These are phyloP conservation scores for Xylariales sp. DNA, from an alignment of 2,329 filamentous ascomycete species.

Conservation along the genomic window DNA sequence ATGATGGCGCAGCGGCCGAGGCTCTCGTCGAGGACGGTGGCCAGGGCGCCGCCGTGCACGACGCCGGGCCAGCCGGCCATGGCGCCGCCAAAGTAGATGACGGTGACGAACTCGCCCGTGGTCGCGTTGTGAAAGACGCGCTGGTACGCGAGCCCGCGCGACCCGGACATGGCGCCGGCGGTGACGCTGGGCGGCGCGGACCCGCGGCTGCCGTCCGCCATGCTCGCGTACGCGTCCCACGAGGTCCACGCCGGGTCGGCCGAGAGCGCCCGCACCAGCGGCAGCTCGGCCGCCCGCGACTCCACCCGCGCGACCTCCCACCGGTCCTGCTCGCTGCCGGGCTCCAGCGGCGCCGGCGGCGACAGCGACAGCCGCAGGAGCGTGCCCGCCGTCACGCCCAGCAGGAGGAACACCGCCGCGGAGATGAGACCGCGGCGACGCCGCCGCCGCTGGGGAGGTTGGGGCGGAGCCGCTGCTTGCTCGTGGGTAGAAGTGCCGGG, in stretches of 20 bases:
- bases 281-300: conserved; percentile 37
- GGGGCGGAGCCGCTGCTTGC: no score
- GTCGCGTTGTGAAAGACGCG: conserved; percentile 59
- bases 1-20: conserved; percentile 58
- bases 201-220: no score
- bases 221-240: conserved; percentile 36
- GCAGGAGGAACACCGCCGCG: conserved; percentile 29
- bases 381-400: conserved; percentile 35
- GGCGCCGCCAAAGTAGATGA: conserved; percentile 65
- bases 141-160: conserved; percentile 45
- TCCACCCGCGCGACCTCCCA: conserved; percentile 35
- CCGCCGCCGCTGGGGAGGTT: background rate
- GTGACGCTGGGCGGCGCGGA: conserved; percentile 26
- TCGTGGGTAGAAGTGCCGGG: no score
- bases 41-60: conserved; percentile 67
- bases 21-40: conserved; percentile 65
- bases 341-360: conserved; percentile 35
- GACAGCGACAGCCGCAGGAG: conserved; percentile 33
- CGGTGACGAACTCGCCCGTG: conserved; percentile 53
- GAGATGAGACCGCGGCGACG: conserved; percentile 4
- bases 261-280: conserved; percentile 41
- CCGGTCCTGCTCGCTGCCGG: conserved; percentile 35
- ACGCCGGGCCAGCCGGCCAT: conserved; percentile 67
- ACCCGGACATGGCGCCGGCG: conserved; percentile 36
- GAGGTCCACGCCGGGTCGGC: conserved; percentile 35